A percentile compares a stretch with the other conserved stretches of the same genome.
Evolutionary conservation across 1,139 yeast species (phyloP).

Genomic region (Nakaseomyces kungkrabaensis): DNA sequence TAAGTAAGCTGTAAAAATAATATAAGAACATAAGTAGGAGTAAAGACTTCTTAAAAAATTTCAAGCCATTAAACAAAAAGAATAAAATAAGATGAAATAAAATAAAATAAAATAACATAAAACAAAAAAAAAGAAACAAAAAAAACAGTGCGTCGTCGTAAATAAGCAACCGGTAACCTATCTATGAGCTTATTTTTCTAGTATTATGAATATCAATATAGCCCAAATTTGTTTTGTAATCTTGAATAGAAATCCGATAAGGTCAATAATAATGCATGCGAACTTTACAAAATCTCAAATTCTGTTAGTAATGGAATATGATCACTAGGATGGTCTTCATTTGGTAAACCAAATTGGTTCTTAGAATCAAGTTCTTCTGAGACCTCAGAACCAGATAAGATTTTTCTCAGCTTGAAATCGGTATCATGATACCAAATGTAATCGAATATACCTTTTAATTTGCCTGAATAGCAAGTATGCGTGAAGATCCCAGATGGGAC

Average conservation of each 20-base stretch:
- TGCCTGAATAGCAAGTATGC: slow-evolving; percentile 43
- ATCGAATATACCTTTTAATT: slow-evolving; percentile 44
- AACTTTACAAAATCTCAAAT: slow-evolving; percentile 39
- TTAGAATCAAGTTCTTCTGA: slow-evolving; percentile 42
- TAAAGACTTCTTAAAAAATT: too few species aligned
- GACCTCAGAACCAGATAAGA: slow-evolving; percentile 71
- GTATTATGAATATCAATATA: too few species aligned
- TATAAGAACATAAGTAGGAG: too few species aligned
- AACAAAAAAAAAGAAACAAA: too few species aligned
- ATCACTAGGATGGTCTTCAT: slow-evolving; percentile 83
- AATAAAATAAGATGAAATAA: too few species aligned
- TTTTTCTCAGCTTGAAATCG: slow-evolving; percentile 31
- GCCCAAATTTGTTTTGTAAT: too few species aligned
- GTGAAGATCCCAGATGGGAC: slow-evolving; percentile 32
- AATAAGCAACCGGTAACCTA: too few species aligned
- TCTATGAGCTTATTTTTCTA: too few species aligned
- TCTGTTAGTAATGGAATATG: slow-evolving; percentile 77
- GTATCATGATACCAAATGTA: slow-evolving; percentile 46
- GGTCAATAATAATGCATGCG: slow-evolving; percentile 2
- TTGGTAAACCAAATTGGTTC: slow-evolving; percentile 77
- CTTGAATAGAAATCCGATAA: background rate
- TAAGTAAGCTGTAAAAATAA: too few species aligned
- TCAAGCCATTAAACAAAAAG: too few species aligned
- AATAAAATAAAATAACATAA: too few species aligned
- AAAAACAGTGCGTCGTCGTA: too few species aligned